A percentile compares a stretch with the other conserved stretches of the same genome.
Conservation (phyloP, 2,329 filamentous ascomycete genomes). For the Venturia pyrina region DNA sequence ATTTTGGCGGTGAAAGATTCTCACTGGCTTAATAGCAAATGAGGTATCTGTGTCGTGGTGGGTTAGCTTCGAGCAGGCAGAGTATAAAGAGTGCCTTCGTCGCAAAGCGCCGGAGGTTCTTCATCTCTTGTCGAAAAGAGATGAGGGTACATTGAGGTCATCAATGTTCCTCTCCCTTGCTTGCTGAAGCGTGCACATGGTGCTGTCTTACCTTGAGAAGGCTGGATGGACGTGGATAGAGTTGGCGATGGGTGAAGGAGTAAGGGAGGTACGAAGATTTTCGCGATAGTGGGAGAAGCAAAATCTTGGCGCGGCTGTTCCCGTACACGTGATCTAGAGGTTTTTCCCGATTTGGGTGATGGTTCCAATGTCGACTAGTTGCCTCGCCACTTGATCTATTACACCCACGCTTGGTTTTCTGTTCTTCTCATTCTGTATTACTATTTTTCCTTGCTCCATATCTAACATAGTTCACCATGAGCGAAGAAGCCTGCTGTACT, state of each 20-base stretch:
- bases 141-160: conserved; percentile 35
- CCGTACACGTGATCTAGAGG: background rate
- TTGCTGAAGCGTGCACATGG: conserved; percentile 33
- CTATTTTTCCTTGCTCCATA: background rate
- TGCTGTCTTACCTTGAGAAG: background rate
- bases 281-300: background rate
- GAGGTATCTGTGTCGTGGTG: conserved; percentile 45
- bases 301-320: background rate
- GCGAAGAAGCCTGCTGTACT: conserved; percentile 52
- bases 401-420: background rate
- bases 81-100: conserved; percentile 58
- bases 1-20: conserved; percentile 86
- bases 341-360: background rate
- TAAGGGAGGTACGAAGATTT: too few relatives aligned
- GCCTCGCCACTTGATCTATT: background rate
- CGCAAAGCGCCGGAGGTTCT: conserved; percentile 48
- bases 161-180: conserved; percentile 35
- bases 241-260: background rate
- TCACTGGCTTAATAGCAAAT: conserved; percentile 53
- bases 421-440: background rate
- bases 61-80: conserved; percentile 57
- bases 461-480: background rate
- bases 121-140: conserved; percentile 49
- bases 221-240: background rate
- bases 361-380: background rate